A percentile compares a stretch with the other conserved stretches of the same genome.
These are phyloP conservation scores for Peterozyma xylosa DNA, from an alignment of 805 yeast genomes.

Conservation along the genomic window DNA sequence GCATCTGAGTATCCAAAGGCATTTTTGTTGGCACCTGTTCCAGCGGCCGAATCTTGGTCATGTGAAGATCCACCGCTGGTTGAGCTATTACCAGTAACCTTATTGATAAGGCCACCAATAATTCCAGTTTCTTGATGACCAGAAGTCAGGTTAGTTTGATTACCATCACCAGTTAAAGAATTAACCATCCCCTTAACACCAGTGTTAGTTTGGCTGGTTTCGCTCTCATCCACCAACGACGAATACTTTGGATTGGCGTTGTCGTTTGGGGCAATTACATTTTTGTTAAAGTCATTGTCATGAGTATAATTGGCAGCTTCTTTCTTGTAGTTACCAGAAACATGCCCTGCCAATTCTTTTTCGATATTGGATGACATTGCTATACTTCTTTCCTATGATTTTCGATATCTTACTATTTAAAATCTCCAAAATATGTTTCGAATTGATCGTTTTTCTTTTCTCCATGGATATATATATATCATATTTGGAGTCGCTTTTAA, in stretches of 20 bases:
- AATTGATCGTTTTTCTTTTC: too few relatives aligned
- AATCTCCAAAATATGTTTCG: too few relatives aligned
- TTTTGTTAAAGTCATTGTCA: conserved; percentile 6
- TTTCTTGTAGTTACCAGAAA: conserved; percentile 6
- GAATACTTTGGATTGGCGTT: conserved; percentile 15
- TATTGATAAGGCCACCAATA: conserved; percentile 6
- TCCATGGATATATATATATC: too few relatives aligned
- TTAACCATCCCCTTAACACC: conserved; percentile 1
- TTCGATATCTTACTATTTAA: too few relatives aligned
- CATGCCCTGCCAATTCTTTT: not conserved
- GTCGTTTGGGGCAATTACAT: conserved; percentile 9
- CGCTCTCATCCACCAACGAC: conserved; percentile 19
- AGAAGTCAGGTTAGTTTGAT: not conserved
- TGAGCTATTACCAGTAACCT: conserved; percentile 6
- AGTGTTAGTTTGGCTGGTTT: conserved; percentile 7
- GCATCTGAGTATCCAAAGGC: not conserved
- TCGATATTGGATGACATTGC: too few relatives aligned
- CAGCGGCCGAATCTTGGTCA: not conserved
- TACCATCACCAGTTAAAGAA: not conserved
- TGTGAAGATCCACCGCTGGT: not conserved
- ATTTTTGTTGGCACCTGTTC: not conserved
- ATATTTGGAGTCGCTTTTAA: too few relatives aligned
- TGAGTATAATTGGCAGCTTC: not conserved
- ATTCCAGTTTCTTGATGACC: conserved; percentile 8
- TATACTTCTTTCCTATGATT: too few relatives aligned